phyloP scores from a whole-genome alignment of 2,329 filamentous ascomycete genomes.

The Nothophoma quercina region DNA sequence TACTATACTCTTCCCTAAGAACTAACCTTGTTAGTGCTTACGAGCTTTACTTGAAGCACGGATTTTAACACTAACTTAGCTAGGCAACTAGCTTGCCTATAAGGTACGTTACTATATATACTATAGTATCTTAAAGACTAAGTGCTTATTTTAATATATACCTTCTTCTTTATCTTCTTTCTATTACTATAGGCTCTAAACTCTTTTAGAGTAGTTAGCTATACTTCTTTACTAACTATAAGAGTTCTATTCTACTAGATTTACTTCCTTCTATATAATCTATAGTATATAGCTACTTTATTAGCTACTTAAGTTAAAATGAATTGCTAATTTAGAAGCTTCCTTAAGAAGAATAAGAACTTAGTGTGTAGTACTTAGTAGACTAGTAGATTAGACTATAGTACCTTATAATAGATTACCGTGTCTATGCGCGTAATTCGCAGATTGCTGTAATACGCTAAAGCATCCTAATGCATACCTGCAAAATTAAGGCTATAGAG shows the following conservation, averaged over 20 bases:
- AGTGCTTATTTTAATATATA: neutral
- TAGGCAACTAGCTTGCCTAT: no score
- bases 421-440: neutral
- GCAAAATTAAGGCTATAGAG: neutral
- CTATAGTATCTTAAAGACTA: neutral
- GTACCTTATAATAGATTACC: no score
- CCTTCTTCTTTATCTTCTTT: neutral
- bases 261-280: neutral
- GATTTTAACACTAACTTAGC: no score
- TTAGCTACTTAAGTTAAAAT: neutral
- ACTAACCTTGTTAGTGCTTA: no score
- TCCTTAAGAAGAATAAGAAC: no score
- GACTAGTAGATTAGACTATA: no score
- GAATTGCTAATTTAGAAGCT: no score
- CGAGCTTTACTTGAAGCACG: no score
- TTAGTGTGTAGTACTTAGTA: no score
- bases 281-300: neutral
- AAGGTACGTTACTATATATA: neutral
- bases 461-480: neutral
- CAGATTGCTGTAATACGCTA: no score
- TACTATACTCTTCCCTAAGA: no score
- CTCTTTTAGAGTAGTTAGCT: neutral
- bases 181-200: constrained; percentile 1
- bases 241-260: neutral
- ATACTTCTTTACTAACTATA: neutral